Percentiles rank a stretch among this genome's conserved stretches.
phyloP scores from a whole-genome alignment of 192 early-diverging fungal genomes.

The Backusella tarrabulga region DNA sequence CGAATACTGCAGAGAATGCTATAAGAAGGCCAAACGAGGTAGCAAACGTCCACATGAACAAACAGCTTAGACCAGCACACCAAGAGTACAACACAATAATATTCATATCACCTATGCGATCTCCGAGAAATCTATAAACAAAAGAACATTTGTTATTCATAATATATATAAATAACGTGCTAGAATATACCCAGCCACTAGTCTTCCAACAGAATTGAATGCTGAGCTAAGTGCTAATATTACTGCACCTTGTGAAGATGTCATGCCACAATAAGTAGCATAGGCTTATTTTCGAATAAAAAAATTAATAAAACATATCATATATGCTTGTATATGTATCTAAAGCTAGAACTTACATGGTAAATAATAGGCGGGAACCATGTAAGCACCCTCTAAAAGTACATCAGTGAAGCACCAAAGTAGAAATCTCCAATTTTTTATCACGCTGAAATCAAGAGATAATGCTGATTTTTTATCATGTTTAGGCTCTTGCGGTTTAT shows the following conservation, averaged over 20 bases:
- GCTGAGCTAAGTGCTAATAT: slow-evolving; percentile 24
- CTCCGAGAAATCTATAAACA: slow-evolving; percentile 10
- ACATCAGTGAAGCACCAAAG: slow-evolving; percentile 28
- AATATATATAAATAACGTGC: neutral
- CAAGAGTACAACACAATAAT: slow-evolving; percentile 27
- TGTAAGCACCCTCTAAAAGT: slow-evolving; percentile 24
- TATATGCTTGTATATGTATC: neutral
- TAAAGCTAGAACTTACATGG: slow-evolving; percentile 19
- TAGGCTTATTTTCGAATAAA: neutral
- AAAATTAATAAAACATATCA: neutral
- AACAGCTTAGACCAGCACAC: slow-evolving; percentile 15
- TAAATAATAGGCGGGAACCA: slow-evolving; percentile 29
- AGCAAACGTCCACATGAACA: slow-evolving; percentile 36
- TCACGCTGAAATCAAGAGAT: slow-evolving; percentile 24
- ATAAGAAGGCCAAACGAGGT: slow-evolving; percentile 25
- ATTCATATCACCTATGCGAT: slow-evolving; percentile 33
- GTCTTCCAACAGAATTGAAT: slow-evolving; percentile 25
- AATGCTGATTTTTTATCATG: neutral
- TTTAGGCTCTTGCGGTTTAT: slow-evolving; percentile 5
- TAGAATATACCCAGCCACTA: slow-evolving; percentile 20
- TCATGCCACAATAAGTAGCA: slow-evolving; percentile 19
- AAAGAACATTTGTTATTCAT: neutral
- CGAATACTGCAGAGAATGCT: slow-evolving; percentile 17
- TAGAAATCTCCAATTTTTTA: slow-evolving; percentile 24
- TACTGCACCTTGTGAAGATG: slow-evolving; percentile 23